Evolutionary conservation across 1,284 basidiomycete species (phyloP), one percentile per base, ranked within the genome.

Genomic region (Volvariella surrecta): DNA sequence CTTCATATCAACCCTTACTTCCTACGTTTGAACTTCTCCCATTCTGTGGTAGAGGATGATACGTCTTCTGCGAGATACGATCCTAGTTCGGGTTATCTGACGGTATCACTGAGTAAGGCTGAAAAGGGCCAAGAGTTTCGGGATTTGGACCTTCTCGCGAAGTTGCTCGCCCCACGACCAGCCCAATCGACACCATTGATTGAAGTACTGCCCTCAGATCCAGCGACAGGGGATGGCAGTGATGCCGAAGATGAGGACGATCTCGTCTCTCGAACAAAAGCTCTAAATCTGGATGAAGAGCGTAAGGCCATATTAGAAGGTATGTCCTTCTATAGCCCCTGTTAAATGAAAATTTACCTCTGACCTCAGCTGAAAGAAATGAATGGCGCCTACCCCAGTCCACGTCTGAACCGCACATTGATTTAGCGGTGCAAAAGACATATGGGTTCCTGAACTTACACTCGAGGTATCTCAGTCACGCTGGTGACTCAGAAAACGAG

Each of bases 1-100:
- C 62, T 87, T 32, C 79, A 89, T 55, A 73, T 89, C 56, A 83
- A 81, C 48, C 86, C 86, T 3, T 90, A 89, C 56, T 89, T 83
- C 54, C 69, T 90, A 44, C 80, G 86, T 2, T 69, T 90, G 47
- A 78, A 77, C 54, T 85, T 90, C 55, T 66, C 80, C 21, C 69
- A 78, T 55, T 51, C 71, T 1, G 52, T 78, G 47, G 55, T 78
- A 30, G 86, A 89, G 51, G 86, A 89, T 51, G 81, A 86, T 46
- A 60, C 65, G 19, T 80, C 85, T 16, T 74, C 74, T 21, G 87
- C 86, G 1, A 57, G 66, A 50, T 90, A 89, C 55, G 81, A 89
- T 57, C 75, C 86, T 31, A 68, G 70, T 37, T 72, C 79, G 17
- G 87, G 86, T 9, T 76, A 79, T 56, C 66, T 90, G 51, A 82